Conservation (phyloP, 129 eudicot genomes). For the Apium graveolens region DNA sequence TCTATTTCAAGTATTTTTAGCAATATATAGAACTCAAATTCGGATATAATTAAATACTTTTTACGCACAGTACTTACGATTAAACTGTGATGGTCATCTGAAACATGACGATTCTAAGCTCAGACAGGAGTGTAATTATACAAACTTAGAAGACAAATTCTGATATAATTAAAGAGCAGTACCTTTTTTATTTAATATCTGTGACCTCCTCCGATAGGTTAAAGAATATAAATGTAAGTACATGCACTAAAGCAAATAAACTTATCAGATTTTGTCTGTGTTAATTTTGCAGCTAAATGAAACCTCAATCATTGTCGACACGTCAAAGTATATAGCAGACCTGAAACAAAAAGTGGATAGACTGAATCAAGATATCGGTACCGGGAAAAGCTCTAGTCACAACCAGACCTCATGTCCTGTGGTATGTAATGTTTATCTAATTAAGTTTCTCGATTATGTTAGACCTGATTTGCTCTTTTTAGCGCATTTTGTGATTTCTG, state of each 20-base stretch:
- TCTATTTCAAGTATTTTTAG: no score
- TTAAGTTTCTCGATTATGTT: background rate
- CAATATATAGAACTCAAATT: no score
- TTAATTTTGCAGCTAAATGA: slow-evolving; percentile 48
- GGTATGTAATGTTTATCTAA: slow-evolving; percentile 25
- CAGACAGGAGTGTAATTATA: background rate
- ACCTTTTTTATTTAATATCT: background rate
- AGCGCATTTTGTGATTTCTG: no score
- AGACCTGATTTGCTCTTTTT: no score
- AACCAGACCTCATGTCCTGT: slow-evolving; percentile 47
- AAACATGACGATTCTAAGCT: background rate
- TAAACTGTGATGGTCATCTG: background rate
- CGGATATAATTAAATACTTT: no score
- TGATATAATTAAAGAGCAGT: background rate
- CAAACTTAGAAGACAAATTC: background rate
- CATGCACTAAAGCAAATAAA: slow-evolving; percentile 3
- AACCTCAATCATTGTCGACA: slow-evolving; percentile 71
- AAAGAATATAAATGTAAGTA: background rate
- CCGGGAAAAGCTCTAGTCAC: slow-evolving; percentile 39
- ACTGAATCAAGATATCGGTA: slow-evolving; percentile 56
- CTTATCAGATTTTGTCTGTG: slow-evolving; percentile 1
- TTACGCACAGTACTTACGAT: background rate
- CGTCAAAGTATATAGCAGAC: slow-evolving; percentile 79
- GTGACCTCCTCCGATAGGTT: background rate
- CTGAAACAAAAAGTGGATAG: slow-evolving; percentile 73